Conservation (phyloP, 371 early-diverging fungal species). For the Saksenaea oblongispora region DNA sequence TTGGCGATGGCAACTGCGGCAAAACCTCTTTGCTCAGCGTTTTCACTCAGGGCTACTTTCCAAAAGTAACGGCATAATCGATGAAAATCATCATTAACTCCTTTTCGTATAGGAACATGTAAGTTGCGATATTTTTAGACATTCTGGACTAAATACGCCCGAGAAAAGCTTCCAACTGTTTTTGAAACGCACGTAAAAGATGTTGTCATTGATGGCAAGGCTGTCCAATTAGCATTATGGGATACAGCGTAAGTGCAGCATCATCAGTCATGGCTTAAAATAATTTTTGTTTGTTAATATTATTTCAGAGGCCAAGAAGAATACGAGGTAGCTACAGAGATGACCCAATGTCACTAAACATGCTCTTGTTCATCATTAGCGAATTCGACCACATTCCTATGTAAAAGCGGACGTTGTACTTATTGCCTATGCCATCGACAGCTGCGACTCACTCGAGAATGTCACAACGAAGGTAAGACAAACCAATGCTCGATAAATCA, state of each 20-base stretch:
- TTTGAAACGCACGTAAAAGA: slow-evolving; percentile 89
- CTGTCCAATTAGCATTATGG: slow-evolving; percentile 89
- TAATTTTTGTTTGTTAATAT: not conserved
- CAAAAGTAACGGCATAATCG: slow-evolving; percentile 29
- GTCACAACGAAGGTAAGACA: slow-evolving; percentile 40
- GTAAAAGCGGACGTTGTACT: slow-evolving; percentile 50
- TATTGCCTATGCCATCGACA: slow-evolving; percentile 57
- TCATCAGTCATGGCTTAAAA: slow-evolving; percentile 41
- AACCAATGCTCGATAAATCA: not conserved
- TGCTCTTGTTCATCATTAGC: slow-evolving; percentile 18
- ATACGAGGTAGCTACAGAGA: slow-evolving; percentile 15
- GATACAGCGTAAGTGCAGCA: slow-evolving; percentile 72
- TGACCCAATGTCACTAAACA: not conserved
- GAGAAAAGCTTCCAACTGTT: slow-evolving; percentile 72
- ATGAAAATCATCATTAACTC: slow-evolving; percentile 6
- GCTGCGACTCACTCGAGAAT: slow-evolving; percentile 60
- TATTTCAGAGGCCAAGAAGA: slow-evolving; percentile 53
- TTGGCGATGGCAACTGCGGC: slow-evolving; percentile 84
- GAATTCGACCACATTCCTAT: slow-evolving; percentile 57
- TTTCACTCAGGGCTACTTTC: slow-evolving; percentile 38
- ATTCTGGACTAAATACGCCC: not conserved
- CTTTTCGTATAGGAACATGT: slow-evolving; percentile 10
- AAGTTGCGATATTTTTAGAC: slow-evolving; percentile 5
- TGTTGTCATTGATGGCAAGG: slow-evolving; percentile 80
- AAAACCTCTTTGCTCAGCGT: slow-evolving; percentile 51